phyloP scores from a whole-genome alignment of 176 grass and related monocot species.

The Lolium multiflorum region DNA sequence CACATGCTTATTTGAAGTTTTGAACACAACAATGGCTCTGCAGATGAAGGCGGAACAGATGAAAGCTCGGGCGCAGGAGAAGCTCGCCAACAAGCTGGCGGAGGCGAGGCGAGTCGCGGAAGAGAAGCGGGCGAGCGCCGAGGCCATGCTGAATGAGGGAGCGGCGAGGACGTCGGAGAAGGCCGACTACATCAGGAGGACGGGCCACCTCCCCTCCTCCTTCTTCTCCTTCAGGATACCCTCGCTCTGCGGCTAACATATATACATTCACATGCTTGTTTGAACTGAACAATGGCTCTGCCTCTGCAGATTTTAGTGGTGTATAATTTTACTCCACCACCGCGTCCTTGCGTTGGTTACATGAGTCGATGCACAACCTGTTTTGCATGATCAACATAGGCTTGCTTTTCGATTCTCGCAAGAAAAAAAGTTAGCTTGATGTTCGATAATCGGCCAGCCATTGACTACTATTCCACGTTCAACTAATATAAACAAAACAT shows the following conservation, averaged over 20 bases:
- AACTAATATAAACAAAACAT: too few relatives aligned
- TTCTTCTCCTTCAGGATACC: constrained; percentile 88
- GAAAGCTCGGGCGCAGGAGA: constrained; percentile 83
- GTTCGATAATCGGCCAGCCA: too few relatives aligned
- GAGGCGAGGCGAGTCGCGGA: constrained; percentile 63
- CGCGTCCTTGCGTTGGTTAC: too few relatives aligned
- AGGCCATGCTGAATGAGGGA: constrained; percentile 71
- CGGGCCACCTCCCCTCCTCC: constrained; percentile 76
- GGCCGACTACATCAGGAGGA: constrained; percentile 86
- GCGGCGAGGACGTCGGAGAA: constrained; percentile 72
- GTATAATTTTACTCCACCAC: too few relatives aligned
- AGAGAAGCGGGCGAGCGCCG: constrained; percentile 72
- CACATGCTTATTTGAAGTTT: neutral
- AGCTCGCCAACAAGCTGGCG: constrained; percentile 66
- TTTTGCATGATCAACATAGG: too few relatives aligned
- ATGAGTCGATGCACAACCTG: too few relatives aligned
- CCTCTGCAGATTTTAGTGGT: too few relatives aligned
- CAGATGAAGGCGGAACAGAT: constrained; percentile 86
- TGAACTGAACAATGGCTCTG: too few relatives aligned
- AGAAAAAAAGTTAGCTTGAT: too few relatives aligned
- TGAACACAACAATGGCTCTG: neutral
- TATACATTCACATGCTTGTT: too few relatives aligned
- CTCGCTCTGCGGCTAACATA: constrained; percentile 62
- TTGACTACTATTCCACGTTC: too few relatives aligned
- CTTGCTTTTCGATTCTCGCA: too few relatives aligned